Evolutionary conservation across 192 early-diverging fungal species (phyloP), one percentile per base, ranked within the genome.

Genomic region (Backusella tarrabulga): DNA sequence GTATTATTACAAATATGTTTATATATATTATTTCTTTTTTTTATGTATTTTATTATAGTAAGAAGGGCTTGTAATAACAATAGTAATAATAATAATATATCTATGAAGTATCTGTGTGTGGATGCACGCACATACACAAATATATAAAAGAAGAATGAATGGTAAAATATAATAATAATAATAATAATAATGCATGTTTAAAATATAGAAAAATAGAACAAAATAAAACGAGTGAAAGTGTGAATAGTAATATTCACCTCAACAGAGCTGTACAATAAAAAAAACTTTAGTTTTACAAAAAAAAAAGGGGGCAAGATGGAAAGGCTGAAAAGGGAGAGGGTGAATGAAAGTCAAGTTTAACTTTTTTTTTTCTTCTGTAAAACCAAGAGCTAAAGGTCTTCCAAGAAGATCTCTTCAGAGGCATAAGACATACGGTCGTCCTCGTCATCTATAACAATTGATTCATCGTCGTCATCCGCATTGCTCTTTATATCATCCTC

Each of bases 391-490:
- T 40, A 71, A 71, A 71, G 70, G 4, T 71, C 70, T 71, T 71
- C 70, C 70, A 71, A 40, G 32, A 46, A 71, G 15, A 71, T 71
- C 26, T 41, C 36, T 14, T 46, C 68, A 38, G 68, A 60, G 29
- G 56, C 56, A 63, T 29, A 23, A 50, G 71, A 72, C 23, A 72
- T 21, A 19, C 71, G 41, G 15, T 72, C 68, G 40, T 41, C 68
- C 26, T 72, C 71, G 46, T 72, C 71, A 32, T 72, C 71, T 42
- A 72, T 72, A 32, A 50, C 26, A 50, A 72, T 72, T 14, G 71
- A 72, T 32, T 60, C 72, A 60, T 73, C 52, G 0, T 60, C 72
- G 4, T 56, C n/a, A 9, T 60, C 72, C 3, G 34, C 52, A 5
- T 54, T 26, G 19, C 3, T 21, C 23, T 56, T 56, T 56, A 21